A percentile compares a stretch with the other conserved stretches of the same genome.
Evolutionary conservation across 148 eudicot genomes (phyloP).

Genomic region (Vaccinium darrowii): DNA sequence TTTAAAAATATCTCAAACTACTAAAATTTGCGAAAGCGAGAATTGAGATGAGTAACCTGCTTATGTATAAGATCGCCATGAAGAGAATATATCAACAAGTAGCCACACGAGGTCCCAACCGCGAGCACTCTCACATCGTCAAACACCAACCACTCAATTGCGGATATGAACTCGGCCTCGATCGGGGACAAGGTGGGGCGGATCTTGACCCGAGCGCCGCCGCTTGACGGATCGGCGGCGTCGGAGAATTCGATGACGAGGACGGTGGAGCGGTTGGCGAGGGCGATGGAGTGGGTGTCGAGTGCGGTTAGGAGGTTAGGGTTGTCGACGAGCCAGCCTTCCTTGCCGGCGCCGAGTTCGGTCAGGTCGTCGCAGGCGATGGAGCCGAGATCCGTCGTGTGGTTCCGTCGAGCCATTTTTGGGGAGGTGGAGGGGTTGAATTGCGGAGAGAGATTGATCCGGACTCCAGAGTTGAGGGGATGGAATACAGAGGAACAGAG

Average conservation of each 20-base stretch:
- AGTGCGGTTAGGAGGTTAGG: conserved; percentile 64
- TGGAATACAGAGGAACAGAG: neutral
- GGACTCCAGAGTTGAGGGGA: neutral
- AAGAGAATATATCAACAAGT: conserved; percentile 64
- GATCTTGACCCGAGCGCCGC: conserved; percentile 54
- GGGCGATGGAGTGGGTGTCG: conserved; percentile 69
- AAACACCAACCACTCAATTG: conserved; percentile 87
- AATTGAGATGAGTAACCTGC: conserved; percentile 48
- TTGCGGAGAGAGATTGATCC: neutral
- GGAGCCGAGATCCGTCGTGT: conserved; percentile 56
- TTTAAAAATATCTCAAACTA: neutral
- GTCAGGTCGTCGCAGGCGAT: conserved; percentile 65
- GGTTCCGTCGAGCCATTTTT: conserved; percentile 55
- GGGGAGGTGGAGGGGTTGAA: neutral
- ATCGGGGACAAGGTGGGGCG: conserved; percentile 73
- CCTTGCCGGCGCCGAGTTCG: conserved; percentile 77
- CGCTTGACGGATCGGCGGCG: conserved; percentile 11
- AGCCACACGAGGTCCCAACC: conserved; percentile 81
- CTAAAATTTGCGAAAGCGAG: neutral
- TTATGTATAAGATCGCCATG: conserved; percentile 75
- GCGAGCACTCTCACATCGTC: conserved; percentile 74
- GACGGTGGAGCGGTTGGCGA: conserved; percentile 60
- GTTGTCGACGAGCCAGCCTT: conserved; percentile 71
- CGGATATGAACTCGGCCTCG: conserved; percentile 67
- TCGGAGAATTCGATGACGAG: conserved; percentile 63